Evolutionary conservation across 2,329 filamentous ascomycete species (phyloP), one percentile per base, ranked within the genome.

Genomic region (Xylariales sp.): DNA sequence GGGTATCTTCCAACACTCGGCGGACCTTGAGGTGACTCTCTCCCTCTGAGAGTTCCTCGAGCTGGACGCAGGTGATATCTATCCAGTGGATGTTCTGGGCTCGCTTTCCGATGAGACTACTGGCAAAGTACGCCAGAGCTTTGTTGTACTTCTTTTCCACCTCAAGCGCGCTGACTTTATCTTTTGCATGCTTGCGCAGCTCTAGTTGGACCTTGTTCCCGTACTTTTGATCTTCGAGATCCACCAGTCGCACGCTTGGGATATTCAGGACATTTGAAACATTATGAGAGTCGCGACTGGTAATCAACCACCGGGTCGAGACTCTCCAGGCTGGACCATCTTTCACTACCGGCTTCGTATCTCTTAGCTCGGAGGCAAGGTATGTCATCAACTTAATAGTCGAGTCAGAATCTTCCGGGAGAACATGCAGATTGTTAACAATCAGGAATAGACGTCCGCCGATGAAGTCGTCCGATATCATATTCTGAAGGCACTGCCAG

Each of bases 81-180:
- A 67, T 66, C 65, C 65, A 67, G 19, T 66, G 63, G 0, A 61
- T 66, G 33, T 65, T 67, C 6, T 65, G 62, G 0, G 65, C 65
- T 21, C 65, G 53, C 24, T 55, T 62, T 1, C 63, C 65, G 5
- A 67, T 63, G 3, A 67, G 47, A 35, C 63, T 67, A 25, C 61
- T 62, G 1, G 60, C 62, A 38, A 63, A 67, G 40, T 66, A 67
- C 5, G 61, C 52, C 2, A 67, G 52, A 2, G 65, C 65, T 33
- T 60, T 63, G 39, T 62, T 67, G 38, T 67, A 67, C 1, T 59
- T 57, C 36, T 66, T 67, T 10, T 54, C 45, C 8, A 47, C 45
- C 0, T 59, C 57, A 5, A 67, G 49, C 1, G 47, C 45, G 0
- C 55, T 33, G 0, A 67, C 55, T 33, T 59, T 62, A 25, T 57